phyloP scores from a whole-genome alignment of 805 yeast species.

The Teunomyces barrocoloradensis region DNA sequence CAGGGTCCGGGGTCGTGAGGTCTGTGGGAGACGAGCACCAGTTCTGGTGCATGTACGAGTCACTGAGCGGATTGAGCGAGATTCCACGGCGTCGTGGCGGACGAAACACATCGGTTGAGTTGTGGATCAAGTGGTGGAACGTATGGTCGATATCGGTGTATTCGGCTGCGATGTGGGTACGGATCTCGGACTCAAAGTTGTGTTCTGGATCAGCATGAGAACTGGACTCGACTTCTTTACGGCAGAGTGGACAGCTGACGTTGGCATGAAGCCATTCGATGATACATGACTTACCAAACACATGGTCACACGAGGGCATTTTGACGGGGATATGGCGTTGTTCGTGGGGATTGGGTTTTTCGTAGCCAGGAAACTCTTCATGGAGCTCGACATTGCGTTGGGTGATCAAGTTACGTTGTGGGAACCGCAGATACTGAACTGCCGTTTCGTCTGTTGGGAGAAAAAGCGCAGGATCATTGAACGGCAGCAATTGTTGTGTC shows the following conservation, averaged over 20 bases:
- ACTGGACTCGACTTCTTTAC: slow-evolving; percentile 34
- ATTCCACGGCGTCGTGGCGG: slow-evolving; percentile 36
- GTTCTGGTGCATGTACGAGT: slow-evolving; percentile 31
- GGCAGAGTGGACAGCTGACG: slow-evolving; percentile 42
- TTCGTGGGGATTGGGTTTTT: slow-evolving; percentile 12
- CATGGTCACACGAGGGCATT: slow-evolving; percentile 42
- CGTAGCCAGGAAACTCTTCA: slow-evolving; percentile 29
- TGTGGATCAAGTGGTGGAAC: slow-evolving; percentile 22
- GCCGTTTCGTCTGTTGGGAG: slow-evolving; percentile 30
- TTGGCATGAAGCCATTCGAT: slow-evolving; percentile 40
- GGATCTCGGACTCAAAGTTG: slow-evolving; percentile 11
- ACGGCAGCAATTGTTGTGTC: slow-evolving; percentile 6
- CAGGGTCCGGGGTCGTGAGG: slow-evolving; percentile 18
- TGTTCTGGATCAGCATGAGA: slow-evolving; percentile 11
- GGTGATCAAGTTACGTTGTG: slow-evolving; percentile 22
- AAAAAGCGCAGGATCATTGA: slow-evolving; percentile 33
- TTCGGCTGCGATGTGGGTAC: slow-evolving; percentile 9
- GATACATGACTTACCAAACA: slow-evolving; percentile 41
- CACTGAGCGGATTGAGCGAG: slow-evolving; percentile 37
- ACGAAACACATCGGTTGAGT: slow-evolving; percentile 36
- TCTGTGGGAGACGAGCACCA: slow-evolving; percentile 29
- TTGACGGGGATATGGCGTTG: slow-evolving; percentile 33
- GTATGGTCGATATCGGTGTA: slow-evolving; percentile 18
- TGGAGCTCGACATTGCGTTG: slow-evolving; percentile 16
- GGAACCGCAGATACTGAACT: slow-evolving; percentile 24